Conservation (phyloP, 768 basidiomycete genomes). For the Leccinellum luteum region DNA sequence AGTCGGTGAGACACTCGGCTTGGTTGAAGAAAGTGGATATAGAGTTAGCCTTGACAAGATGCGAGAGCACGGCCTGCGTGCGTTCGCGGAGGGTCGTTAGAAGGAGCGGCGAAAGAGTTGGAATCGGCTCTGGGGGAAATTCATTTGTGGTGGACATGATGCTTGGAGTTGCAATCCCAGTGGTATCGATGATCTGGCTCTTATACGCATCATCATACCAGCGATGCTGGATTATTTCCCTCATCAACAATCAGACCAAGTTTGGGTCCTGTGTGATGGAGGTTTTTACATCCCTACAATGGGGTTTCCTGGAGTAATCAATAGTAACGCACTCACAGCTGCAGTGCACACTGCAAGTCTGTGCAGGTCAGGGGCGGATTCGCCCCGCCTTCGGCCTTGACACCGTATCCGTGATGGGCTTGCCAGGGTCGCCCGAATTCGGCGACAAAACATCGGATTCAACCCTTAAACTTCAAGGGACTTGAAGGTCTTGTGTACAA, state of each 20-base stretch:
- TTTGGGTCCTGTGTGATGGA: background rate
- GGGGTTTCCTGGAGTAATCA: no score
- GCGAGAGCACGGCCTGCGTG: constrained; percentile 21
- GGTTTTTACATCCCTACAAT: background rate
- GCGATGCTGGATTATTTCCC: background rate
- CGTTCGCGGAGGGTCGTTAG: constrained; percentile 16
- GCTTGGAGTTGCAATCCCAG: background rate
- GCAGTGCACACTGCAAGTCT: no score
- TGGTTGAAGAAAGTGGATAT: constrained; percentile 17
- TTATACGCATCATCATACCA: background rate
- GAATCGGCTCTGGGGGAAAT: constrained; percentile 15
- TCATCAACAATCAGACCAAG: no score
- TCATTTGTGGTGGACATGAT: constrained; percentile 13
- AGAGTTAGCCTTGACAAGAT: constrained; percentile 22
- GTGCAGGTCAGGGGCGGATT: no score
- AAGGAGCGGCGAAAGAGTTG: constrained; percentile 11
- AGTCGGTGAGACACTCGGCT: constrained; percentile 10
- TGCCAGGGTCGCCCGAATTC: no score
- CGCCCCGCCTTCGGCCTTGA: no score
- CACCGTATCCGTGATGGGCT: no score
- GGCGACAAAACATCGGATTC: no score
- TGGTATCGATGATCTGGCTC: background rate
- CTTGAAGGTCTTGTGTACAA: no score
- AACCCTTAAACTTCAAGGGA: no score
- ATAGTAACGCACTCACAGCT: no score